phyloP scores from a whole-genome alignment of 768 basidiomycete genomes.

The Lentinula guzmanii region DNA sequence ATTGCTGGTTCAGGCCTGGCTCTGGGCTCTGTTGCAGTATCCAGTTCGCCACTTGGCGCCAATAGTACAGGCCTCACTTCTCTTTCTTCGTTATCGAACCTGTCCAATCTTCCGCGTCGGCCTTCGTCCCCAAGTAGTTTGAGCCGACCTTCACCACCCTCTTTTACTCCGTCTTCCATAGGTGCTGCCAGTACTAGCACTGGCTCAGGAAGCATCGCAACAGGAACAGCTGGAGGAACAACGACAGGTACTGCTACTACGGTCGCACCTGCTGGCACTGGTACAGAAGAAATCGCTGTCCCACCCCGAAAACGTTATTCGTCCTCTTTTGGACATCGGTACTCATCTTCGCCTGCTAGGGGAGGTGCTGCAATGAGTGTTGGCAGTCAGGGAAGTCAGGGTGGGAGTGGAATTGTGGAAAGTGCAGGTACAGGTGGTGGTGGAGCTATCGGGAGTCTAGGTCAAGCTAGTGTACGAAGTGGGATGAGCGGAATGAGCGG shows the following conservation, averaged over 20 bases:
- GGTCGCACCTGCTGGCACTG: neutral
- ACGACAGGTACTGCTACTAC: neutral
- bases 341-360: constrained; percentile 29
- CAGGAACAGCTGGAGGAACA: constrained; percentile 4
- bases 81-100: neutral
- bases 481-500: neutral
- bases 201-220: constrained; percentile 13
- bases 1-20: neutral
- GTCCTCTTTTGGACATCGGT: constrained; percentile 74
- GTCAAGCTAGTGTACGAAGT: neutral
- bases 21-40: neutral
- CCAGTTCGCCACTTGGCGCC: neutral
- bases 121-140: constrained; percentile 20
- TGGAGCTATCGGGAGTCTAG: neutral
- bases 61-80: neutral
- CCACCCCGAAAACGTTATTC: constrained; percentile 59
- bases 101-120: constrained; percentile 12
- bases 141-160: constrained; percentile 10
- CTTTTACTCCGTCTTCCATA: constrained; percentile 22
- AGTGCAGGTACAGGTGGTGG: constrained; percentile 22
- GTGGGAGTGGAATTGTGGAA: neutral
- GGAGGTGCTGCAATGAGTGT: constrained; percentile 7
- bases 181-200: constrained; percentile 19
- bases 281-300: constrained; percentile 25
- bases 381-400: neutral